These are phyloP conservation scores for Albophoma yamanashiensis DNA, from an alignment of 2,329 filamentous ascomycete genomes.

Conservation along the genomic window DNA sequence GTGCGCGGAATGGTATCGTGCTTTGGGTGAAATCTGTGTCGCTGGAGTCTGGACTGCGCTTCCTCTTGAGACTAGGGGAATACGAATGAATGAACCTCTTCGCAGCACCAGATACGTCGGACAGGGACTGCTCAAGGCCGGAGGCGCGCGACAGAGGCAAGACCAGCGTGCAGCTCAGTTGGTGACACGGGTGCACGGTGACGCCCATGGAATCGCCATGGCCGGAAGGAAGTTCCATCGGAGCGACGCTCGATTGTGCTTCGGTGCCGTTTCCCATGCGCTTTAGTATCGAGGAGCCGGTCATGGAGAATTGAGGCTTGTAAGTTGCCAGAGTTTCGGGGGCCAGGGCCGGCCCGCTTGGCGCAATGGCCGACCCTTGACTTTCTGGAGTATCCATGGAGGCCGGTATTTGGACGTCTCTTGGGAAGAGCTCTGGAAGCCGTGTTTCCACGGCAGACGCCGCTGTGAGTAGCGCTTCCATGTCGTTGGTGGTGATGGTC, in stretches of 20 bases:
- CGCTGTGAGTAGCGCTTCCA: neutral
- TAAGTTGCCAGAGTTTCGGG: conserved; percentile 9
- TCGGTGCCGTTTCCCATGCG: conserved; percentile 9
- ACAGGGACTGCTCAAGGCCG: neutral
- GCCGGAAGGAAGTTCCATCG: neutral
- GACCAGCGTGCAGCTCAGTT: conserved; percentile 1
- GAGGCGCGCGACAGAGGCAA: conserved; percentile 1
- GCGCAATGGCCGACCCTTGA: neutral
- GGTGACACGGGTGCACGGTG: neutral
- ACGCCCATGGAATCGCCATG: neutral
- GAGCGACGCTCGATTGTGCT: neutral
- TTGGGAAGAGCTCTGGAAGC: too few relatives aligned
- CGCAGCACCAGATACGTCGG: neutral
- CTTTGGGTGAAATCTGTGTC: conserved; percentile 19
- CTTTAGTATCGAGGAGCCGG: conserved; percentile 15
- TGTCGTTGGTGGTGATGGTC: neutral
- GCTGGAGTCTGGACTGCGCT: conserved; percentile 10
- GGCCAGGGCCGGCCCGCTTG: neutral
- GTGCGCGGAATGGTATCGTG: conserved; percentile 18
- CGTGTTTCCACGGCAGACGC: neutral
- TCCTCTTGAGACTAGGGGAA: conserved; percentile 15
- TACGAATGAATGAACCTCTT: neutral
- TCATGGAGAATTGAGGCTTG: conserved; percentile 17
- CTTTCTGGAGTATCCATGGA: neutral
- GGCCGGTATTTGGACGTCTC: neutral